Evolutionary conservation across 2,329 filamentous ascomycete species (phyloP).

Genomic region (Pseudocercospora eumusae): DNA sequence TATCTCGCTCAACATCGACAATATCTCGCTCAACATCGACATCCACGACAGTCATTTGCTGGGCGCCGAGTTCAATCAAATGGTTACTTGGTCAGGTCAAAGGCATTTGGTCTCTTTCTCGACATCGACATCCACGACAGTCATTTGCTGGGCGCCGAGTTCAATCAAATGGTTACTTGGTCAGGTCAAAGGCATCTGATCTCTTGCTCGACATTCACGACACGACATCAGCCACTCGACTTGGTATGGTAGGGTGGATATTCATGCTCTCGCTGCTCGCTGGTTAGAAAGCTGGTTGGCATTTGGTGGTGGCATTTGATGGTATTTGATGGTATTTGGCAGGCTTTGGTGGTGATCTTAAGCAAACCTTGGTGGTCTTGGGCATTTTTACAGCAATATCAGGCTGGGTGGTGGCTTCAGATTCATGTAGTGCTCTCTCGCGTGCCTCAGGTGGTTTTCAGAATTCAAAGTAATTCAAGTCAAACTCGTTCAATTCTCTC

Average conservation of each 20-base stretch:
- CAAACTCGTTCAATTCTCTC: not conserved
- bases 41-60: too few relatives aligned
- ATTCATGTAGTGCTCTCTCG: not conserved
- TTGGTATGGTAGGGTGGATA: not conserved
- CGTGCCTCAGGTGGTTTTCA: not conserved
- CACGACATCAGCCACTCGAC: slow-evolving; percentile 6
- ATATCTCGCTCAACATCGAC: too few relatives aligned
- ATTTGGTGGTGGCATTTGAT: not conserved
- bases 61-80: too few relatives aligned
- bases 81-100: too few relatives aligned
- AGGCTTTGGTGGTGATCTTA: not conserved
- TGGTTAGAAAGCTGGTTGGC: not conserved
- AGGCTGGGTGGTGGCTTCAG: not conserved
- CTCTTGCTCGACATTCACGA: slow-evolving; percentile 1
- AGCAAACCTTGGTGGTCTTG: not conserved
- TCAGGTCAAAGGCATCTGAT: too few relatives aligned
- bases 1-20: too few relatives aligned
- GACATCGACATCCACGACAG: too few relatives aligned
- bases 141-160: too few relatives aligned
- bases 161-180: too few relatives aligned
- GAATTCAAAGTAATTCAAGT: not conserved
- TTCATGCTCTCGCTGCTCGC: slow-evolving; percentile 10
- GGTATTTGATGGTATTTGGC: not conserved
- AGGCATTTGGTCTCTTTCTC: too few relatives aligned
- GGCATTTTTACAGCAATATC: not conserved